phyloP scores from a whole-genome alignment of 768 basidiomycete species.

The Xerocomellus dryophilus region DNA sequence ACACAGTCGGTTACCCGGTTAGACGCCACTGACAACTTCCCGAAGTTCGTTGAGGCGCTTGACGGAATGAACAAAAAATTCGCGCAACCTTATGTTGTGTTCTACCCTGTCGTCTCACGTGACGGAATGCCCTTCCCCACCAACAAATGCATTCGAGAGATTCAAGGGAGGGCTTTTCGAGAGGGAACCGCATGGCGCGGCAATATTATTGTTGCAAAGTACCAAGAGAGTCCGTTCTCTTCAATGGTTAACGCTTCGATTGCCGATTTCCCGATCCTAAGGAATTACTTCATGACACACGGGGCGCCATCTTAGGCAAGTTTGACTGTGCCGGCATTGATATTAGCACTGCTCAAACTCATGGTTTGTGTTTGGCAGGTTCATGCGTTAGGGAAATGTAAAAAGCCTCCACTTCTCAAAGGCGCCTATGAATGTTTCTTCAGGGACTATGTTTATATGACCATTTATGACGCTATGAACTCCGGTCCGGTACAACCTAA shows the following conservation, averaged over 20 bases:
- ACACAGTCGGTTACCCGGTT: conserved; percentile 12
- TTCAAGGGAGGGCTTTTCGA: conserved; percentile 60
- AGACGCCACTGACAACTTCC: conserved; percentile 17
- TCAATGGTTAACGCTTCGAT: conserved; percentile 72
- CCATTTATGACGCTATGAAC: conserved; percentile 27
- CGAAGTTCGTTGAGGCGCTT: conserved; percentile 66
- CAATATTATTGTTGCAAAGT: conserved; percentile 77
- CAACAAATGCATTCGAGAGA: conserved; percentile 72
- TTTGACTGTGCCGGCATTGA: conserved; percentile 28
- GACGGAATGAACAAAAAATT: conserved; percentile 82
- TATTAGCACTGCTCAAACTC: conserved; percentile 15
- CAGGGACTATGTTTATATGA: conserved; percentile 25
- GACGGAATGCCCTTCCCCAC: conserved; percentile 81
- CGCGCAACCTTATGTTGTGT: conserved; percentile 75
- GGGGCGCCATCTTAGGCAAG: conserved; percentile 44
- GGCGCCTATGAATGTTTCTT: not conserved
- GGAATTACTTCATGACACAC: conserved; percentile 74
- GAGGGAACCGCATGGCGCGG: conserved; percentile 75
- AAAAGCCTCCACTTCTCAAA: conserved; percentile 5
- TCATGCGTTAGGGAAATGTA: conserved; percentile 25
- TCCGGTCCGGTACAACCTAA: not conserved
- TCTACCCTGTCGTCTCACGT: conserved; percentile 72
- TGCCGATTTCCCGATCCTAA: conserved; percentile 79
- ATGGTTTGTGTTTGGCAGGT: conserved; percentile 26
- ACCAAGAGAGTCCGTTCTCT: conserved; percentile 42